Conservation (phyloP, 768 basidiomycete species). For the Favolaschia claudopus region DNA sequence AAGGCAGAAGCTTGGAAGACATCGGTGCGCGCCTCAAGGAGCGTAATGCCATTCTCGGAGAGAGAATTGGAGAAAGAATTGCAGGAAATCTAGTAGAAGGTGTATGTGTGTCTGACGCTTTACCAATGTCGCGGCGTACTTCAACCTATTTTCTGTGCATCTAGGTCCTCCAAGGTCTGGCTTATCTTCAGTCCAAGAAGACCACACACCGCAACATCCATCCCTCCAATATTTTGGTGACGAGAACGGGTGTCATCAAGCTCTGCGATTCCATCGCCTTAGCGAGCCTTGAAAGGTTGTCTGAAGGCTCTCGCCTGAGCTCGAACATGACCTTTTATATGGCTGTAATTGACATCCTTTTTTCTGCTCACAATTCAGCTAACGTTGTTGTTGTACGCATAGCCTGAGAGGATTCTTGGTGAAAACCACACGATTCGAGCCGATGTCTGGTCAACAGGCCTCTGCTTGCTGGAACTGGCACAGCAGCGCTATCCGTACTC, state of each 20-base stretch:
- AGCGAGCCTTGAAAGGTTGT: constrained; percentile 92
- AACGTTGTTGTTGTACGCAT: constrained; percentile 16
- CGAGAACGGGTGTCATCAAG: constrained; percentile 89
- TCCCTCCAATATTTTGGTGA: constrained; percentile 91
- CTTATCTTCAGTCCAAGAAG: constrained; percentile 88
- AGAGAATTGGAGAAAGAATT: too few relatives aligned
- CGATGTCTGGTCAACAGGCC: constrained; percentile 98
- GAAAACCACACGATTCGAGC: constrained; percentile 92
- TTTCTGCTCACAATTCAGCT: not conserved
- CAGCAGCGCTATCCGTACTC: constrained; percentile 97
- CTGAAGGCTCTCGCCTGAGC: constrained; percentile 92
- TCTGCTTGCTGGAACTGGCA: constrained; percentile 92
- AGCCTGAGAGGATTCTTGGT: constrained; percentile 96
- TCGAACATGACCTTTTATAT: constrained; percentile 98
- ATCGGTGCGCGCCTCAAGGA: constrained; percentile 87
- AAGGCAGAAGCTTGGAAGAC: constrained; percentile 89
- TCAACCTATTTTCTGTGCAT: constrained; percentile 19
- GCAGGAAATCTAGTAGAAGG: constrained; percentile 94
- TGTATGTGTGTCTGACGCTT: constrained; percentile 54
- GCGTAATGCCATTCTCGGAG: constrained; percentile 79
- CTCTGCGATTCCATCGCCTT: constrained; percentile 97
- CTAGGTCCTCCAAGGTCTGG: constrained; percentile 91
- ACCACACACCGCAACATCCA: constrained; percentile 98
- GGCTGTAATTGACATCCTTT: constrained; percentile 75
- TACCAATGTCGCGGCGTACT: constrained; percentile 8